These are phyloP conservation scores for Magnusiomyces sp. DNA, from an alignment of 1,139 yeast species.

Conservation along the genomic window DNA sequence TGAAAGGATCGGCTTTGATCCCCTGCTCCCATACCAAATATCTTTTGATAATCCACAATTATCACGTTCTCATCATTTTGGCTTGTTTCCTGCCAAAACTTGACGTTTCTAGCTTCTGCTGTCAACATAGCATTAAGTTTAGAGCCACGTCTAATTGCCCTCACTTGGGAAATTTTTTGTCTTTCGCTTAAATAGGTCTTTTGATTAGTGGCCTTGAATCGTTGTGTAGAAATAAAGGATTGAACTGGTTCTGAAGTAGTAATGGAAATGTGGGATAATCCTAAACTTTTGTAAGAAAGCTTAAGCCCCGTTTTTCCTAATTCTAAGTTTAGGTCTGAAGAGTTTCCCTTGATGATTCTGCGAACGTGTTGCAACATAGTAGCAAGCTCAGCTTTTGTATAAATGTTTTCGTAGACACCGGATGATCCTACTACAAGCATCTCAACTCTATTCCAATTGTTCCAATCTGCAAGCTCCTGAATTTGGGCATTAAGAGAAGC, in stretches of 20 bases:
- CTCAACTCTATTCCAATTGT: constrained; percentile 20
- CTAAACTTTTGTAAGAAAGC: constrained; percentile 8
- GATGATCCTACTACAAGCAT: constrained; percentile 26
- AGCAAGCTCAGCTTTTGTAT: constrained; percentile 22
- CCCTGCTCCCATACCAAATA: too few species aligned
- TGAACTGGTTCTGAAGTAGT: constrained; percentile 27
- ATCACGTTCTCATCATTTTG: too few species aligned
- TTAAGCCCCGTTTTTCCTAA: background rate
- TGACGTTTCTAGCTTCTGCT: too few species aligned
- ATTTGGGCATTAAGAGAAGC: constrained; percentile 18
- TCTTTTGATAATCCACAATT: too few species aligned
- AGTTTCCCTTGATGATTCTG: constrained; percentile 7
- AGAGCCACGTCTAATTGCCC: too few species aligned
- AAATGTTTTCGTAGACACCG: constrained; percentile 23
- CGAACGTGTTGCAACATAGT: constrained; percentile 21
- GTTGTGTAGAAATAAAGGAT: constrained; percentile 22
- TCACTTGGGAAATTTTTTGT: too few species aligned
- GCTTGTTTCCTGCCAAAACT: too few species aligned
- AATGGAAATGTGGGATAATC: constrained; percentile 15
- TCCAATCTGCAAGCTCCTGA: constrained; percentile 19
- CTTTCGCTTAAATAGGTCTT: too few species aligned
- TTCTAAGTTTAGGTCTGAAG: background rate
- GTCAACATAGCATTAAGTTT: too few species aligned
- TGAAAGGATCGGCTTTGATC: too few species aligned
- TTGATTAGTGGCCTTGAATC: constrained; percentile 19